Evolutionary conservation across 2,329 filamentous ascomycete species (phyloP).

Genomic region (Botrytis medusae): DNA sequence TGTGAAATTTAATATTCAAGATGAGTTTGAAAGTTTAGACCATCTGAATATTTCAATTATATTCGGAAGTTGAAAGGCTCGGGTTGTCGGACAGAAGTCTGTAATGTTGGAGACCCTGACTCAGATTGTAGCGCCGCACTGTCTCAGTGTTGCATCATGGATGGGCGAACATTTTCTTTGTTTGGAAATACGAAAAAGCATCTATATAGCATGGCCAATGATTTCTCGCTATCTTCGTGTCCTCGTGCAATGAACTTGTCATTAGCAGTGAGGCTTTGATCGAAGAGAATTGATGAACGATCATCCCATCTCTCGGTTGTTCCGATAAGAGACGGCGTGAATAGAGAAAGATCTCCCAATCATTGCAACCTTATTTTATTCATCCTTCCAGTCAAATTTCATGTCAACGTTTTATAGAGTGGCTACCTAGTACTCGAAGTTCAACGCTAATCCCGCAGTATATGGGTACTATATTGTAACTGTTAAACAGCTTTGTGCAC

Average conservation of each 20-base stretch:
- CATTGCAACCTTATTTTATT: not conserved
- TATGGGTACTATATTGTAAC: not conserved
- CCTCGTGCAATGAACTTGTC: not conserved
- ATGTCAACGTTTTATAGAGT: not conserved
- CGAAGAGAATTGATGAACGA: not conserved
- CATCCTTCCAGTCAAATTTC: not conserved
- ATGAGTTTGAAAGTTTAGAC: not conserved
- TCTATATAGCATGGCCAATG: not conserved
- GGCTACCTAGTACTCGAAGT: not conserved
- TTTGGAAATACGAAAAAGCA: not conserved
- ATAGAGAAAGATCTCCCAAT: not conserved
- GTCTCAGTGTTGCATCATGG: not conserved
- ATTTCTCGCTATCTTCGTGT: not conserved
- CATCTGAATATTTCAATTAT: not conserved
- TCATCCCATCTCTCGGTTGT: not conserved
- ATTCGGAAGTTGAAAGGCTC: not conserved
- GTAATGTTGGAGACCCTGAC: not conserved
- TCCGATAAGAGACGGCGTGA: not conserved
- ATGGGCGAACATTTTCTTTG: not conserved
- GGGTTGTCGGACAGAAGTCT: not conserved
- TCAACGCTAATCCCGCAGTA: not conserved
- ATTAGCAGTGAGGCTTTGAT: not conserved
- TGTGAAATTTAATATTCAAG: not conserved
- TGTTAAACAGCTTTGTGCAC: not conserved
- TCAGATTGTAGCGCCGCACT: not conserved